Conservation (phyloP, 2,329 filamentous ascomycete species). For the Coniochaeta hoffmannii region DNA sequence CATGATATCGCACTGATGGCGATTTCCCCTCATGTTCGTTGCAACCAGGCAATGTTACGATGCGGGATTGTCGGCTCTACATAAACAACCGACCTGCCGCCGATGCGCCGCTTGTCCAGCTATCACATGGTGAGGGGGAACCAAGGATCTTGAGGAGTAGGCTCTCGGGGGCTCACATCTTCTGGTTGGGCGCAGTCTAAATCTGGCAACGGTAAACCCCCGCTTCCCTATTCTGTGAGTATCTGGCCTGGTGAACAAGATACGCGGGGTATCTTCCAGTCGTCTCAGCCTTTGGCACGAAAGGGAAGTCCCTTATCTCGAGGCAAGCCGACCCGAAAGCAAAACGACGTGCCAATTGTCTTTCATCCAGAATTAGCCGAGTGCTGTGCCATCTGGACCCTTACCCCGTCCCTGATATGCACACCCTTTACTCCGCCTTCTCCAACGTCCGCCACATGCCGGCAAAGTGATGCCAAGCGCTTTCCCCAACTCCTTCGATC, state of each 20-base stretch:
- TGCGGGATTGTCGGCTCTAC: background rate
- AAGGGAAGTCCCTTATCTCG: too few relatives aligned
- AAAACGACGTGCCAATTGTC: background rate
- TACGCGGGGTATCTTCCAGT: too few relatives aligned
- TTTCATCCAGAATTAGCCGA: background rate
- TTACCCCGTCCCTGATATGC: background rate
- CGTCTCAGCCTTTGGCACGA: too few relatives aligned
- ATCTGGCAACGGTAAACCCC: too few relatives aligned
- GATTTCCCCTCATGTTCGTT: background rate
- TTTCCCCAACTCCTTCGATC: background rate
- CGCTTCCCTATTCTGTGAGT: too few relatives aligned
- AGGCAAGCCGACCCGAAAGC: background rate
- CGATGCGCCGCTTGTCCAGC: too few relatives aligned
- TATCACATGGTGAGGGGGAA: too few relatives aligned
- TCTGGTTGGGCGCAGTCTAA: too few relatives aligned
- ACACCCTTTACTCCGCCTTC: background rate
- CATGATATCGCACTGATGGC: background rate
- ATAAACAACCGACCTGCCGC: background rate
- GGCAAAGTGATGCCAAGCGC: background rate
- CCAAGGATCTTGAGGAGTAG: too few relatives aligned
- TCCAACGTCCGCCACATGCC: background rate
- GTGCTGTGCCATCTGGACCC: background rate
- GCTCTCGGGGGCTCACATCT: too few relatives aligned
- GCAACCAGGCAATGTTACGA: too few relatives aligned
- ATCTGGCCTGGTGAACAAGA: too few relatives aligned